A percentile compares a stretch with the other conserved stretches of the same genome.
These are phyloP conservation scores for Aurantiochytrium sp. DNA, from an alignment of 108 stramenopile genomes.

Conservation along the genomic window DNA sequence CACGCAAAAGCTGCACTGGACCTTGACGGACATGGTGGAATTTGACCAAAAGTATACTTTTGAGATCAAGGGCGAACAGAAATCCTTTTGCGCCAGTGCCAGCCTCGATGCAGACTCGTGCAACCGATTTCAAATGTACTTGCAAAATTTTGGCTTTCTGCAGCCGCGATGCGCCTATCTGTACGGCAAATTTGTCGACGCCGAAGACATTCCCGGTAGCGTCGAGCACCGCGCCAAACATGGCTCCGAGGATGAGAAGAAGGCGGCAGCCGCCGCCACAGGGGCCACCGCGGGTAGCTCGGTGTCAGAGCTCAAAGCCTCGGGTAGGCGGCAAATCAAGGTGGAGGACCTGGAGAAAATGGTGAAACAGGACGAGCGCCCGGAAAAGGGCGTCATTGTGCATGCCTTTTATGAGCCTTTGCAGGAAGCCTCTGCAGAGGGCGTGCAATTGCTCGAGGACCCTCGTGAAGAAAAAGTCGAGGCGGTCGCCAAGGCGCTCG, in stretches of 20 bases:
- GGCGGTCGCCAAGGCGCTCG: not conserved
- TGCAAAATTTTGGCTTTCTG: not conserved
- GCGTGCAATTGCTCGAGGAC: not conserved
- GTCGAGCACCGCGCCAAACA: not conserved
- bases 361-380: not conserved
- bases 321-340: not conserved
- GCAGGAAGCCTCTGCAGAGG: not conserved
- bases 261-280: not conserved
- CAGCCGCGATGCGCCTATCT: not conserved
- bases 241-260: not conserved
- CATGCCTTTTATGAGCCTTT: not conserved
- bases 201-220: not conserved
- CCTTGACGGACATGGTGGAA: not conserved
- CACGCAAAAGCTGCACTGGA: slow-evolving; percentile 11
- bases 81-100: slow-evolving; percentile 12
- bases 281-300: not conserved
- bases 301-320: not conserved
- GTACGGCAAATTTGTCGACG: not conserved
- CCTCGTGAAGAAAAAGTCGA: not conserved
- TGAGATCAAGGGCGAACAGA: not conserved
- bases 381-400: slow-evolving; percentile 13
- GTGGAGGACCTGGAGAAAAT: not conserved
- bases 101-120: not conserved
- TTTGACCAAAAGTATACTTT: slow-evolving; percentile 9
- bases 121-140: not conserved